Percentiles rank a stretch among this genome's conserved stretches.
phyloP scores from a whole-genome alignment of 768 basidiomycete species.

The Rhizopogon vulgaris region DNA sequence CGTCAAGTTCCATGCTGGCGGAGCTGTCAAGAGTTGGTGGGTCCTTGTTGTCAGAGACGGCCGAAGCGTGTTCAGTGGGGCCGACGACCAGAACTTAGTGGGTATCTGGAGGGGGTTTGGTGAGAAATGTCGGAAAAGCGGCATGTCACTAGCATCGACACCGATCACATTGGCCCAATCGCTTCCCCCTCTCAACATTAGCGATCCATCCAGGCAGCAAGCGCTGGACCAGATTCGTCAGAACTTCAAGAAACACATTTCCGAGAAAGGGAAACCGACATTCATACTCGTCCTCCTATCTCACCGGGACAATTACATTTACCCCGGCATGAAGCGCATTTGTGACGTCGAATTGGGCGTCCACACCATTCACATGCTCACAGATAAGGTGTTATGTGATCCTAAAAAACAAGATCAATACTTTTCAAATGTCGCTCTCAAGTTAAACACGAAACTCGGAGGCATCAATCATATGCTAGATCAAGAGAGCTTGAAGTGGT shows the following conservation, averaged over 20 bases:
- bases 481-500: slow-evolving; percentile 50
- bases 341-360: slow-evolving; percentile 71
- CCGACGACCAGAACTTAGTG: slow-evolving; percentile 32
- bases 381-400: slow-evolving; percentile 52
- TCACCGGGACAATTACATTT: slow-evolving; percentile 64
- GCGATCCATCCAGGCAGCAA: slow-evolving; percentile 29
- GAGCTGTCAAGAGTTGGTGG: slow-evolving; percentile 51
- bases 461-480: slow-evolving; percentile 78
- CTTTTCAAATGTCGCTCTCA: slow-evolving; percentile 75
- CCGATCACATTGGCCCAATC: slow-evolving; percentile 33
- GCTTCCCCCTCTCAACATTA: neutral
- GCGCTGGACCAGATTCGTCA: slow-evolving; percentile 38
- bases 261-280: slow-evolving; percentile 35
- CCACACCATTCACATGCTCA: slow-evolving; percentile 68
- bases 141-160: slow-evolving; percentile 28
- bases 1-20: slow-evolving; percentile 60
- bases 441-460: slow-evolving; percentile 79
- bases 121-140: slow-evolving; percentile 50
- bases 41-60: slow-evolving; percentile 60
- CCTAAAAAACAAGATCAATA: slow-evolving; percentile 67
- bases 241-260: slow-evolving; percentile 28
- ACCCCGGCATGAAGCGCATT: slow-evolving; percentile 75
- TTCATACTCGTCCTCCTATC: slow-evolving; percentile 71
- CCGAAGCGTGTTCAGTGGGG: slow-evolving; percentile 29
- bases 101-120: slow-evolving; percentile 47